phyloP scores from a whole-genome alignment of 441 rosid species.

The Gossypium gossypioides region DNA sequence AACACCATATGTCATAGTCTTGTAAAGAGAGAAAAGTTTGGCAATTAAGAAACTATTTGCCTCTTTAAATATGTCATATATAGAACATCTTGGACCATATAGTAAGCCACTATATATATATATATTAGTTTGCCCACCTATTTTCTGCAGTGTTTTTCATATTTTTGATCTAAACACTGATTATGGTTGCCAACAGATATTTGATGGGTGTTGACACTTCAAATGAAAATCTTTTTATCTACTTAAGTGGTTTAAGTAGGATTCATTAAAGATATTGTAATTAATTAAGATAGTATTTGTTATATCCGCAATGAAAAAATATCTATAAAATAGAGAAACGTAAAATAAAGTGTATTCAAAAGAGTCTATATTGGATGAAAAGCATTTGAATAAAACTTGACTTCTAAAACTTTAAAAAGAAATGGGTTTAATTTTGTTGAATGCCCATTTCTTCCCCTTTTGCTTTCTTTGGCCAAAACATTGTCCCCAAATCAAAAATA shows the following conservation, averaged over 20 bases:
- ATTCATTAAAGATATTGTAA: too few relatives aligned
- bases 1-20: slow-evolving; percentile 4
- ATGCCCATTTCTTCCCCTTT: slow-evolving; percentile 23
- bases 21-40: slow-evolving; percentile 14
- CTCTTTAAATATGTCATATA: slow-evolving; percentile 14
- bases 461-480: slow-evolving; percentile 21
- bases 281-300: too few relatives aligned
- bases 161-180: too few relatives aligned
- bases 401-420: slow-evolving; percentile 11
- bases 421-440: slow-evolving; percentile 36
- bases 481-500: slow-evolving; percentile 38
- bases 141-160: background rate
- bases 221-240: background rate
- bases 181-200: too few relatives aligned
- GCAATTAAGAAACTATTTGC: slow-evolving; percentile 10
- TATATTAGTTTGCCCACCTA: background rate
- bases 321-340: too few relatives aligned
- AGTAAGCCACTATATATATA: too few relatives aligned
- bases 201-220: background rate
- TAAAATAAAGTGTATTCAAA: too few relatives aligned
- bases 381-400: slow-evolving; percentile 2
- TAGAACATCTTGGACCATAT: background rate
- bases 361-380: background rate
- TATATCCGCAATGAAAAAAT: background rate
- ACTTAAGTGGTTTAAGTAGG: background rate